Evolutionary conservation across 805 yeast species (phyloP).

Genomic region (Cephaloascus fragrans): DNA sequence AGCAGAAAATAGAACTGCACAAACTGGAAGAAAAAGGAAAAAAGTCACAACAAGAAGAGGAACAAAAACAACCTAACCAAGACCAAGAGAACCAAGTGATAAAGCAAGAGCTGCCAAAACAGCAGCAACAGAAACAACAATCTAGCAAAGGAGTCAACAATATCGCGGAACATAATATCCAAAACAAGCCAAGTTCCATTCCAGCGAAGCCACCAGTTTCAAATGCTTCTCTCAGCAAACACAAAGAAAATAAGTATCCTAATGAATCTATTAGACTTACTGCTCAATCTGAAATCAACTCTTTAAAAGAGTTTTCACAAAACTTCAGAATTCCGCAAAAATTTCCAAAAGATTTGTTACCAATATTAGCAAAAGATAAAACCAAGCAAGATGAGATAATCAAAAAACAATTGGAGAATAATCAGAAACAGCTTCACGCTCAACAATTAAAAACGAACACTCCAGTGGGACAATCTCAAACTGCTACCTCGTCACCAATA

Average conservation of each 20-base stretch:
- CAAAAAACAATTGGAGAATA: conserved; percentile 18
- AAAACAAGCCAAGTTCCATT: conserved; percentile 18
- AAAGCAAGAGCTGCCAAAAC: conserved; percentile 4
- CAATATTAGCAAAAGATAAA: conserved; percentile 61
- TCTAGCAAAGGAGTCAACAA: neutral
- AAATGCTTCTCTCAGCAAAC: conserved; percentile 2
- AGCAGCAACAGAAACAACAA: conserved; percentile 3
- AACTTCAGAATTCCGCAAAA: conserved; percentile 64
- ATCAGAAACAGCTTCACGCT: conserved; percentile 3
- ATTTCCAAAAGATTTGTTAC: conserved; percentile 54
- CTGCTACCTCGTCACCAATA: neutral
- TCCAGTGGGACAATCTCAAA: conserved; percentile 4
- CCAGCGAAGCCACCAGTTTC: conserved; percentile 19
- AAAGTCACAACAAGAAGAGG: neutral
- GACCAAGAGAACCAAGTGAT: conserved; percentile 4
- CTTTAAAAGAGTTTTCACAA: conserved; percentile 70
- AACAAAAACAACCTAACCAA: conserved; percentile 7
- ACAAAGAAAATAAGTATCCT: conserved; percentile 5
- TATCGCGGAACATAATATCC: conserved; percentile 3
- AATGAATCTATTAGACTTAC: conserved; percentile 32
- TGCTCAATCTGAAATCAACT: conserved; percentile 56
- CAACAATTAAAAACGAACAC: conserved; percentile 5
- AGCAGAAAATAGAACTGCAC: too few relatives aligned
- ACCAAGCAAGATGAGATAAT: conserved; percentile 53
- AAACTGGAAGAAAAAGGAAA: too few relatives aligned